phyloP scores from a whole-genome alignment of 1,284 basidiomycete species.

The Moniliella sp. region DNA sequence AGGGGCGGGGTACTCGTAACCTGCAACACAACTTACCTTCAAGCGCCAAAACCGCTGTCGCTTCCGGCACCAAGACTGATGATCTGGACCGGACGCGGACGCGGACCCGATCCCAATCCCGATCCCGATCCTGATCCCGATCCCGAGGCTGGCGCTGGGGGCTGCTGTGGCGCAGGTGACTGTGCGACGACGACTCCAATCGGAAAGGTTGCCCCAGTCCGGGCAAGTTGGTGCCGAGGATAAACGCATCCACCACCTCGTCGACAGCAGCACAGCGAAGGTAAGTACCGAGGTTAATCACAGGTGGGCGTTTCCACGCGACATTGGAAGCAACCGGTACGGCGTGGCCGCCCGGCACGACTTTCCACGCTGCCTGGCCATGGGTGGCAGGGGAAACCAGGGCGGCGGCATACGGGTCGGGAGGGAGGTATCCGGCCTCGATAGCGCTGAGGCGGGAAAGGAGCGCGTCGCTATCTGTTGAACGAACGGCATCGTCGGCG shows the following conservation, averaged over 20 bases:
- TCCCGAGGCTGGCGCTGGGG: slow-evolving; percentile 1
- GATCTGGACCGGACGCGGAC: no score
- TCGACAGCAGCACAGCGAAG: slow-evolving; percentile 65
- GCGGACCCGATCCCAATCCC: no score
- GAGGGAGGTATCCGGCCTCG: slow-evolving; percentile 4
- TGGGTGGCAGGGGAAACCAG: not conserved
- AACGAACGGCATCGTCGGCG: slow-evolving; percentile 4
- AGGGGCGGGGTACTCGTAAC: not conserved
- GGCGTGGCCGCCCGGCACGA: not conserved
- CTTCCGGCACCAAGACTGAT: slow-evolving; percentile 75
- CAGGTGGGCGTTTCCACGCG: slow-evolving; percentile 46
- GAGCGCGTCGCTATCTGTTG: slow-evolving; percentile 7
- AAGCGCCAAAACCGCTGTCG: slow-evolving; percentile 76
- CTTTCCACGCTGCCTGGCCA: not conserved
- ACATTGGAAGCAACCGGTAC: not conserved
- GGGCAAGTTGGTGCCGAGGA: no score
- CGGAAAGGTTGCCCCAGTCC: no score
- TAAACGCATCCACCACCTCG: slow-evolving; percentile 51
- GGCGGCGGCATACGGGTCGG: slow-evolving; percentile 3
- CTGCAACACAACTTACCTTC: slow-evolving; percentile 42
- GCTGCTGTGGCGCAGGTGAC: no score
- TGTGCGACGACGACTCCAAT: no score
- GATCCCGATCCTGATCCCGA: slow-evolving; percentile 35
- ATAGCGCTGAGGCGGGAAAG: slow-evolving; percentile 6
- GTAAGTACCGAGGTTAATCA: slow-evolving; percentile 88